These are phyloP conservation scores for Rhododendron henanense DNA, from an alignment of 148 eudicot genomes.

Conservation along the genomic window DNA sequence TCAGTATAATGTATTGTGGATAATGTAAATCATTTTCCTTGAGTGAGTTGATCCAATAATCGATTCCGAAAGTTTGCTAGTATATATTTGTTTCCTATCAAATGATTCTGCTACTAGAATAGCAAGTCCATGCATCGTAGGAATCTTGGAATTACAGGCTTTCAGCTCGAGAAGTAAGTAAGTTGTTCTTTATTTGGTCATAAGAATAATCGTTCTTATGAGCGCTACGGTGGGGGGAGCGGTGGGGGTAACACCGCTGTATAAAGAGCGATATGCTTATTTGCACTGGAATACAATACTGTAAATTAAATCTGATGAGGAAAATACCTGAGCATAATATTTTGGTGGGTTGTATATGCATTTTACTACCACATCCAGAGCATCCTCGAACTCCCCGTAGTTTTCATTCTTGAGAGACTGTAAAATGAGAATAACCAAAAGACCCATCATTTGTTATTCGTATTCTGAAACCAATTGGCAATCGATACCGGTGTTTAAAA, in stretches of 20 bases:
- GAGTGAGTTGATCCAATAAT: neutral
- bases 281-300: neutral
- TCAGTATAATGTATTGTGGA: neutral
- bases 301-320: neutral
- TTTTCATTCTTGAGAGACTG: conserved; percentile 48
- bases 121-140: no score
- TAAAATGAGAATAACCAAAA: neutral
- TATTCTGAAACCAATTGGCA: neutral
- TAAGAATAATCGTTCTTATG: no score
- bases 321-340: conserved; percentile 58
- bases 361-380: conserved; percentile 42
- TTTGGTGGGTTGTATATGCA: conserved; percentile 55
- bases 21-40: neutral
- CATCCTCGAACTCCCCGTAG: conserved; percentile 56
- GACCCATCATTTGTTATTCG: neutral
- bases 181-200: no score
- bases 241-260: no score
- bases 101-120: no score
- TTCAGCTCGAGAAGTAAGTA: no score
- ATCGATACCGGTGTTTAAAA: neutral
- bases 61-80: neutral
- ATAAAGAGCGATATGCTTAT: neutral
- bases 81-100: no score
- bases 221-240: no score
- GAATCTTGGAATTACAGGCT: no score